phyloP scores from a whole-genome alignment of 345 rosid genomes.

The Euphorbia pulcherrima region DNA sequence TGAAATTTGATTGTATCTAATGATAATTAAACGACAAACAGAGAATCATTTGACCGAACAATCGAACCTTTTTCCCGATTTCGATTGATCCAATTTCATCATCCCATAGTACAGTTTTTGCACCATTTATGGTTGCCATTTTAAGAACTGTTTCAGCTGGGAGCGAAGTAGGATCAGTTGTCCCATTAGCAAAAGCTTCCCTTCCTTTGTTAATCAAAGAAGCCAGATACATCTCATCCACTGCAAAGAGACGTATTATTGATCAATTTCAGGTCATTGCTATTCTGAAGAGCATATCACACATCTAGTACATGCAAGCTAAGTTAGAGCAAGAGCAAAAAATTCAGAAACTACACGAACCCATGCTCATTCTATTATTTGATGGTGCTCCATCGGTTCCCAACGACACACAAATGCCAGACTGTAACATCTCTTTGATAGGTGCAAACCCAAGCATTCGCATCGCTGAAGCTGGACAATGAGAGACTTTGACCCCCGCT shows the following conservation, averaged over 20 bases:
- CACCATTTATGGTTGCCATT: constrained; percentile 60
- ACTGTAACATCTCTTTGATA: constrained; percentile 55
- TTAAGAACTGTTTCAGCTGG: constrained; percentile 58
- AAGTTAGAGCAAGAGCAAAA: constrained; percentile 9
- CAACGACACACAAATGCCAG: constrained; percentile 60
- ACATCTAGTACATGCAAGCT: background rate
- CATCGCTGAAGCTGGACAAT: constrained; percentile 75
- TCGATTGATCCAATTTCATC: constrained; percentile 69
- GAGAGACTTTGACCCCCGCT: constrained; percentile 68
- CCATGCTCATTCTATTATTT: constrained; percentile 79
- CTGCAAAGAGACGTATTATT: constrained; percentile 29
- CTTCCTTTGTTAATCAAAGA: constrained; percentile 65
- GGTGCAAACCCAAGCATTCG: constrained; percentile 74
- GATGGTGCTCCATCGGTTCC: constrained; percentile 88
- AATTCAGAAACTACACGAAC: constrained; percentile 29
- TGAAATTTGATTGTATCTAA: too few relatives aligned
- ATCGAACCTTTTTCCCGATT: constrained; percentile 56
- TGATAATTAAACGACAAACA: too few relatives aligned
- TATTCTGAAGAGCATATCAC: background rate
- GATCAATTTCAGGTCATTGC: constrained; percentile 5
- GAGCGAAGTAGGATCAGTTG: constrained; percentile 59
- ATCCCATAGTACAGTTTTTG: constrained; percentile 68
- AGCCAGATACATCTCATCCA: constrained; percentile 71
- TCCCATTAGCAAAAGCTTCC: constrained; percentile 39
- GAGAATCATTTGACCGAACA: background rate